Base-by-base conservation (phyloP, 805 yeast genomes). In the Candida koratica region DNA sequence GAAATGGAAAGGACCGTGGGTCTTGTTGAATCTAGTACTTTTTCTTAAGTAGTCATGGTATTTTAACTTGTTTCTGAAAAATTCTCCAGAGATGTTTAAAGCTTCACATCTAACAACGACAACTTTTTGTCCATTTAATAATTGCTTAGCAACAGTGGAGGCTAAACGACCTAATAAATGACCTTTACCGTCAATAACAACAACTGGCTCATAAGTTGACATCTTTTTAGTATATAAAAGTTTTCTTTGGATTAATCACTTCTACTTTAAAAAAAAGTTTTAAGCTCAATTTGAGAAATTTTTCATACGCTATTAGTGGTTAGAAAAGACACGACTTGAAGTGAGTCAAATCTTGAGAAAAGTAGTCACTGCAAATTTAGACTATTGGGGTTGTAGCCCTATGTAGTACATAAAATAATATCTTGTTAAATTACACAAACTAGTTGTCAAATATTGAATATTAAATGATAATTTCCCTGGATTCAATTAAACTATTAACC, bases 151-250 rank as follows among this genome's bases (percentile, higher is more conserved):
- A 66, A 93, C 88, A 65, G 80, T 84, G 60, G 97, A 87, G 58
- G 98, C 98, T 69, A 93, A 85, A 81, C 99, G 96, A 75, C 99
- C 99, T 71, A 93, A 82, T 69, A 93, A 84, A 77, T 93, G 99
- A 69, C 97, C 98, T 87, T 93, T 89, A 80, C 95, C 96, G 80
- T 88, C 96, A 80, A 88, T 83, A 74, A 89, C 96, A 78, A 86
- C 86, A 77, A 84, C 95, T 75, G 94, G 90, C 79, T 88, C 95
- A 71, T 81, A 87, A 69, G 86, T 77, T 73, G 84, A 80, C 88
- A 82, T 81, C 33, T 44, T 17, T 44, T 17, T 18, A 34, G 28
- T 34, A 19, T 20, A 20, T 30, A 19, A 30, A 30, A 30, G 33
- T 30, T 30, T 30, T 30, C 22, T 30, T 8, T 7, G 20, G 14